Evolutionary conservation across 495 filamentous ascomycete species (phyloP), one percentile per base, ranked within the genome.

Genomic region (Hypoxylon intermedium): DNA sequence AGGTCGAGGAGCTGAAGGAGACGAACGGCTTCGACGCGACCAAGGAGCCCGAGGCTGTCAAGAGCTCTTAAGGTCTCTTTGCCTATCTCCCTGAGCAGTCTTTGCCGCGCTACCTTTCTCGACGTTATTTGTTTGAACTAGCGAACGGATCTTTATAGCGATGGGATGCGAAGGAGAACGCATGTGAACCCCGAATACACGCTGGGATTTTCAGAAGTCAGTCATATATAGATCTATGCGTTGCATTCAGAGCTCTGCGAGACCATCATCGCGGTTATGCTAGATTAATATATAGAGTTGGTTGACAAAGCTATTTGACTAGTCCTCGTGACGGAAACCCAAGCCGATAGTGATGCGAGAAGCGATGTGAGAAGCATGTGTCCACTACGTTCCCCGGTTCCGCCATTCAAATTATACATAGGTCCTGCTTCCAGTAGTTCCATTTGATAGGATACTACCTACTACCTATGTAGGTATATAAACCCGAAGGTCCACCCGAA

Each of bases 1-100:
- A 86, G 58, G 85, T 93, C 55, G 84, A 89, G 73, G 68, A 67
- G 60, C 70, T 93, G 71, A 91, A 93, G 80, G 71, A 65, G 56
- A 85, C 81, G 67, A 84, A 89, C 74, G 87, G 86, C 43, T 87
- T 77, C 65, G 79, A 85, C 71, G 68, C 68, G 15, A 66, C 75
- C 65, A 85, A 85, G 77, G 67, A 64, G 50, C 80, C 82, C 57
- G 83, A 83, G 78, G 72, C 76, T 24, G 78, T 84, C 54, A 78
- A 78, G 46, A 65, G 58, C 57, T 65, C 61, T 36, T 65, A 55
- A 23, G 13, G 36, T 9, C 23, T 15, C 21, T 5, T n/a, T 37
- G 6, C n/a, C 34, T 37, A 13, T 37, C n/a, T 34, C 13, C 12
- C 3, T 37, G 11, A 37, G 3, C n/a, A 11, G 11, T 15, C 34